Evolutionary conservation across 768 basidiomycete genomes (phyloP), one percentile per base, ranked within the genome.

Genomic region (Hygrophoropsis aurantiaca): DNA sequence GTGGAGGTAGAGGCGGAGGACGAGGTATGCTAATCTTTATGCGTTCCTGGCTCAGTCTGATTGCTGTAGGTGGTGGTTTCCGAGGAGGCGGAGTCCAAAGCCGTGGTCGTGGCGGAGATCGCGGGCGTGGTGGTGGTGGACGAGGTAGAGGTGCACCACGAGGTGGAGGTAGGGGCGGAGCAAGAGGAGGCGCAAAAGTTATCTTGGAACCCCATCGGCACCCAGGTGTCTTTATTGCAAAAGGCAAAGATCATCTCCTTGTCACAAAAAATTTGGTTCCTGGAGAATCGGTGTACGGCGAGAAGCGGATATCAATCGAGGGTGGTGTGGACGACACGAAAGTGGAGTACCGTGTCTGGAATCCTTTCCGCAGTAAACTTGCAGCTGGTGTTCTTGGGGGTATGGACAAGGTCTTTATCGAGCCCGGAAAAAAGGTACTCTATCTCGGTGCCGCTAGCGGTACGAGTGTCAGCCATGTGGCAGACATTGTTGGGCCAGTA

Each of bases 181-280:
- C 80, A 3, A 78, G 68, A 54, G 94, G 94, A 19, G 93, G 92
- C 2, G 73, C 92, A 30, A 92, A 88, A 57, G 92, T 93, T 43
- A 82, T 95, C 54, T 75, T 99, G 52, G 94, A 98, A 67, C 94
- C 95, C 0, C 97, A 99, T 75, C 79, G 87, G 62, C 97, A 99
- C 68, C 71, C 83, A 26, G 97, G 97, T 41, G 81, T 99, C 43
- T 99, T 97, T 74, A 88, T 99, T 61, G 97, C 97, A 49, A 90
- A 90, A 68, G 94, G 94, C 68, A 98, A 99, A 72, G 97, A 98
- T 60, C 86, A 90, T 59, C 80, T 98, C 70, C 75, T 99, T 55
- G 97, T 99, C 68, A 98, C 97, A 32, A 93, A 94, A 74, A 98
- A 97, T 70, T 81, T 99, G 65, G 93, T 90, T 33, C 97, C 97